Evolutionary conservation across 106 monocot genomes (phyloP).

Genomic region (Allium sativum): DNA sequence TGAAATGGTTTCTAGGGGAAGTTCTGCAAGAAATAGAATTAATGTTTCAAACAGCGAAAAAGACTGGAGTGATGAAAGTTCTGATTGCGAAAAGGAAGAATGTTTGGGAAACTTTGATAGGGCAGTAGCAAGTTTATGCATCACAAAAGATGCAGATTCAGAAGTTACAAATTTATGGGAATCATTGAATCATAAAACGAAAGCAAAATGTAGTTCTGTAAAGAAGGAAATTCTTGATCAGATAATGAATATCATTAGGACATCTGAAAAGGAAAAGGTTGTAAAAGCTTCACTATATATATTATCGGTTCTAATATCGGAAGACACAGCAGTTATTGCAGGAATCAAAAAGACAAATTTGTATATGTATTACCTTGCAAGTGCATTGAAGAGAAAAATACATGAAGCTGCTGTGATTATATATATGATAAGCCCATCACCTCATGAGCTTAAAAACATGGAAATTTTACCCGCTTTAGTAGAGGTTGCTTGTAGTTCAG

Average conservation of each 20-base stretch:
- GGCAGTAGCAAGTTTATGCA: constrained; percentile 46
- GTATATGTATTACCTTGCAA: constrained; percentile 45
- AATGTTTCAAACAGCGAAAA: constrained; percentile 36
- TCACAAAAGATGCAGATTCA: constrained; percentile 34
- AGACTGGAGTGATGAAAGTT: constrained; percentile 49
- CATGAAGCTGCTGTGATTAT: constrained; percentile 82
- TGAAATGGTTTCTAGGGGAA: constrained; percentile 47
- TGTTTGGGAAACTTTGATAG: constrained; percentile 56
- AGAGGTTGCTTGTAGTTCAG: constrained; percentile 65
- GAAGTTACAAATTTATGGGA: constrained; percentile 65
- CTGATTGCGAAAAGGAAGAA: constrained; percentile 31
- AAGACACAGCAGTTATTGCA: constrained; percentile 62
- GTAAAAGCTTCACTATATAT: constrained; percentile 52
- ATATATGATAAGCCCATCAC: constrained; percentile 78
- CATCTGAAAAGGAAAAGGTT: constrained; percentile 59
- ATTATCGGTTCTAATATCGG: constrained; percentile 59
- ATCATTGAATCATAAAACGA: constrained; percentile 40
- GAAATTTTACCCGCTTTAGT: constrained; percentile 69
- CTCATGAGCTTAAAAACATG: constrained; percentile 65
- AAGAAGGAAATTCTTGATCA: constrained; percentile 71
- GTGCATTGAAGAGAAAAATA: constrained; percentile 67
- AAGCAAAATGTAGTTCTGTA: constrained; percentile 31
- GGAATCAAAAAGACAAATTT: constrained; percentile 70
- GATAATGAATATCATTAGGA: constrained; percentile 54
- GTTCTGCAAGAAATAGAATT: constrained; percentile 37